phyloP scores from a whole-genome alignment of 371 early-diverging fungal species.

The Mortierella sp. region DNA sequence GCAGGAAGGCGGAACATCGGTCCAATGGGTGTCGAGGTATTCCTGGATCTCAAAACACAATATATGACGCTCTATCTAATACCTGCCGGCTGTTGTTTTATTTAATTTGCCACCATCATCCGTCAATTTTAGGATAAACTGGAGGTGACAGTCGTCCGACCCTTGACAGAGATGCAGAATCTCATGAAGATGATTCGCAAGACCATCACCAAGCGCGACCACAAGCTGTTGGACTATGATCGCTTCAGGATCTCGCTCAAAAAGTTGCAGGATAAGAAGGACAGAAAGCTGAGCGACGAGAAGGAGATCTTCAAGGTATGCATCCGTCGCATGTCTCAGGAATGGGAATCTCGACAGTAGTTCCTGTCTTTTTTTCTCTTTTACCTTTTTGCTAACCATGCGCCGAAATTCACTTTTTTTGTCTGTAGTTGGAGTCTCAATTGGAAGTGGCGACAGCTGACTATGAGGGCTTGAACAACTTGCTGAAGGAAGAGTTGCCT shows the following conservation, averaged over 20 bases:
- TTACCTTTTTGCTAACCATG: not conserved
- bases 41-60: conserved; percentile 15
- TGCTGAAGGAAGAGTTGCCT: conserved; percentile 80
- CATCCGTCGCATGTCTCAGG: not conserved
- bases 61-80: not conserved
- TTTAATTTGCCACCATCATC: not conserved
- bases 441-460: conserved; percentile 83
- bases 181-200: conserved; percentile 79
- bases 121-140: conserved; percentile 67
- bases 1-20: not conserved
- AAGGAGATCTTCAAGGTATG: conserved; percentile 77
- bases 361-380: no score
- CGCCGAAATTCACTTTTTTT: not conserved
- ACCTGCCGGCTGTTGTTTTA: not conserved
- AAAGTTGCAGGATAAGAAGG: conserved; percentile 76
- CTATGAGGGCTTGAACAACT: conserved; percentile 77
- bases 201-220: conserved; percentile 82
- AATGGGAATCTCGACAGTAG: no score
- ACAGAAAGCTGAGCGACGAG: conserved; percentile 79
- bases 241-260: conserved; percentile 75
- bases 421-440: conserved; percentile 64
- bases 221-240: conserved; percentile 90
- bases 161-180: conserved; percentile 73
- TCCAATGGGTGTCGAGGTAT: not conserved
- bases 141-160: conserved; percentile 79